These are phyloP conservation scores for Saturnispora galanensis DNA, from an alignment of 805 yeast species.

Conservation along the genomic window DNA sequence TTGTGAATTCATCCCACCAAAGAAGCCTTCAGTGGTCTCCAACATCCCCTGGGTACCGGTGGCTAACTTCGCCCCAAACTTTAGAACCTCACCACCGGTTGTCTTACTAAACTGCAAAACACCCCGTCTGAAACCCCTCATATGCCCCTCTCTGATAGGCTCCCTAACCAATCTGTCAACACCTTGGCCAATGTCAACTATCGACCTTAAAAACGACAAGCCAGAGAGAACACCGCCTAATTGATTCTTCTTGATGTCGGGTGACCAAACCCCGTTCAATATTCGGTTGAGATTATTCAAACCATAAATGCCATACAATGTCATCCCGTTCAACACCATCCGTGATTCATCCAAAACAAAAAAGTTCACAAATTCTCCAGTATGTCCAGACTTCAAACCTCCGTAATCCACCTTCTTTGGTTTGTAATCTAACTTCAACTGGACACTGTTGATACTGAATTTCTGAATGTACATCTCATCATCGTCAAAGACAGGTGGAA, in stretches of 20 bases:
- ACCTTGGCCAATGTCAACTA: slow-evolving; percentile 71
- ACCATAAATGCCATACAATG: slow-evolving; percentile 71
- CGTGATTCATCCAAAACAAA: slow-evolving; percentile 83
- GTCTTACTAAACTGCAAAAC: slow-evolving; percentile 63
- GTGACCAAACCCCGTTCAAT: slow-evolving; percentile 72
- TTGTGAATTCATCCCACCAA: slow-evolving; percentile 63
- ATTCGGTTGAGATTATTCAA: slow-evolving; percentile 46
- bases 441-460: slow-evolving; percentile 49
- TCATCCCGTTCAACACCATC: slow-evolving; percentile 50
- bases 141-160: slow-evolving; percentile 64
- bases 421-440: slow-evolving; percentile 73
- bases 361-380: slow-evolving; percentile 79
- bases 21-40: slow-evolving; percentile 68
- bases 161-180: slow-evolving; percentile 61
- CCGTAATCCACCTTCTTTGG: slow-evolving; percentile 83
- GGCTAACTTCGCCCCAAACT: slow-evolving; percentile 75
- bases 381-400: slow-evolving; percentile 78
- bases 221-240: slow-evolving; percentile 76
- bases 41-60: slow-evolving; percentile 78
- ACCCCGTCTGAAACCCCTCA: slow-evolving; percentile 67
- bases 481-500: slow-evolving; percentile 39
- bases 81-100: slow-evolving; percentile 70
- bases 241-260: slow-evolving; percentile 77
- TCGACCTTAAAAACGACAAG: slow-evolving; percentile 67
- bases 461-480: slow-evolving; percentile 62